phyloP scores from a whole-genome alignment of 352 stramenopile genomes.

The Phytophthora foliorum region DNA sequence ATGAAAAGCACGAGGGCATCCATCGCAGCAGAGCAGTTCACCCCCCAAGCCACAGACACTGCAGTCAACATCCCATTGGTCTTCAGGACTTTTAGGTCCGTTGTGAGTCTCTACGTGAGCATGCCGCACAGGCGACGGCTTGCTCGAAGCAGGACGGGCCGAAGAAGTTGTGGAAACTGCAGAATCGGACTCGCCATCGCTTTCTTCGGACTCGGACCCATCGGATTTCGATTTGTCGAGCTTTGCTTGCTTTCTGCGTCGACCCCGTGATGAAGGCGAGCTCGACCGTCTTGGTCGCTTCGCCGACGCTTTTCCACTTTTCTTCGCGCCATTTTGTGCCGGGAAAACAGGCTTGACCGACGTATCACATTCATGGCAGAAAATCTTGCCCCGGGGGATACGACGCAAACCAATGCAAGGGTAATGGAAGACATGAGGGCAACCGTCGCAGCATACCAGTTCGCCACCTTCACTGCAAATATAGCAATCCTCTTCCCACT shows the following conservation, averaged over 20 bases:
- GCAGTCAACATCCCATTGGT: constrained; percentile 93
- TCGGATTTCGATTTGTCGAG: constrained; percentile 29
- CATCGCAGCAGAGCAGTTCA: constrained; percentile 92
- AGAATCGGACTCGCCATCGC: constrained; percentile 33
- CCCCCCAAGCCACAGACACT: constrained; percentile 87
- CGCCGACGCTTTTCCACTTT: constrained; percentile 21
- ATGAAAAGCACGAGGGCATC: constrained; percentile 94
- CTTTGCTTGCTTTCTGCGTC: constrained; percentile 38
- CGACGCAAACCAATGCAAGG: constrained; percentile 85
- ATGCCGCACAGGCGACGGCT: constrained; percentile 34
- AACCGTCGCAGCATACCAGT: constrained; percentile 93
- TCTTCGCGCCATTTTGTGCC: constrained; percentile 23
- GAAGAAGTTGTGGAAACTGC: constrained; percentile 34
- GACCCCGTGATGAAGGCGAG: constrained; percentile 28
- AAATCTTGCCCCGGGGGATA: constrained; percentile 87
- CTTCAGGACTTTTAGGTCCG: constrained; percentile 53
- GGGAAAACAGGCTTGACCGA: constrained; percentile 77
- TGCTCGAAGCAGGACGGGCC: constrained; percentile 20
- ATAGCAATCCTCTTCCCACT: constrained; percentile 93
- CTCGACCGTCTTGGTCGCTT: constrained; percentile 37
- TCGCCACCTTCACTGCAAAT: constrained; percentile 89
- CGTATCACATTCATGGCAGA: constrained; percentile 82
- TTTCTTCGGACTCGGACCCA: constrained; percentile 33
- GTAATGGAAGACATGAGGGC: constrained; percentile 93
- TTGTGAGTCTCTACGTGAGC: constrained; percentile 34